Percentiles rank a stretch among this genome's conserved stretches.
Conservation (phyloP, 352 stramenopile species). For the Pythium dissotocum region DNA sequence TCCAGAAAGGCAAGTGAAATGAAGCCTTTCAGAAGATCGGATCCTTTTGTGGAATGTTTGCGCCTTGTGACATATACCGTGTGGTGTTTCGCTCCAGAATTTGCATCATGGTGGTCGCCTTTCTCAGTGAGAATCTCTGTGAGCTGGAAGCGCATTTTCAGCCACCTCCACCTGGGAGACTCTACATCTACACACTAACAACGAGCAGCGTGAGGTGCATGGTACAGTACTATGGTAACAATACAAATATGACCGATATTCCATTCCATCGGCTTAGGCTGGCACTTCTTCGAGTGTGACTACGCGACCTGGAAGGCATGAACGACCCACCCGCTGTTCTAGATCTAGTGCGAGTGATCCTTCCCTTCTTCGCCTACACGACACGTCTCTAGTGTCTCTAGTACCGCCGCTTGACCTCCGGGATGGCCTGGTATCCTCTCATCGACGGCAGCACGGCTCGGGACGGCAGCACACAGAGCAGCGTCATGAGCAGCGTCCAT, state of each 20-base stretch:
- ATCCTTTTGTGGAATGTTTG: slow-evolving; percentile 1
- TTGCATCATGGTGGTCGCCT: background rate
- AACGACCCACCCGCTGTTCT: background rate
- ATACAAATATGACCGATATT: too few species aligned
- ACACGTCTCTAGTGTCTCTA: background rate
- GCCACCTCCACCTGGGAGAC: too few species aligned
- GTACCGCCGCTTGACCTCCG: slow-evolving; percentile 15
- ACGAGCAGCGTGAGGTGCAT: too few species aligned
- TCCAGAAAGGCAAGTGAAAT: background rate
- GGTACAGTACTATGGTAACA: too few species aligned
- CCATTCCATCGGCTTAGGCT: too few species aligned
- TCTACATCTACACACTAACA: too few species aligned
- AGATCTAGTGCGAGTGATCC: background rate
- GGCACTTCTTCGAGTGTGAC: too few species aligned
- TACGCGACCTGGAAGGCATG: too few species aligned
- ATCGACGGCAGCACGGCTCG: slow-evolving; percentile 54
- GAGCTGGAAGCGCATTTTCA: too few species aligned
- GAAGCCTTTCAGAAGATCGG: background rate
- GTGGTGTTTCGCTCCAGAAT: background rate
- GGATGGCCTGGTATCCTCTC: slow-evolving; percentile 54
- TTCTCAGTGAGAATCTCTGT: background rate
- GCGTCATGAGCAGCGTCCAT: slow-evolving; percentile 55
- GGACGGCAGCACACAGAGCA: slow-evolving; percentile 59
- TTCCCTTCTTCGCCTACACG: background rate
- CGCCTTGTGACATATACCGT: background rate